A percentile compares a stretch with the other conserved stretches of the same genome.
Conservation (phyloP, 2,329 filamentous ascomycete species). For the Aspergillus latus region DNA sequence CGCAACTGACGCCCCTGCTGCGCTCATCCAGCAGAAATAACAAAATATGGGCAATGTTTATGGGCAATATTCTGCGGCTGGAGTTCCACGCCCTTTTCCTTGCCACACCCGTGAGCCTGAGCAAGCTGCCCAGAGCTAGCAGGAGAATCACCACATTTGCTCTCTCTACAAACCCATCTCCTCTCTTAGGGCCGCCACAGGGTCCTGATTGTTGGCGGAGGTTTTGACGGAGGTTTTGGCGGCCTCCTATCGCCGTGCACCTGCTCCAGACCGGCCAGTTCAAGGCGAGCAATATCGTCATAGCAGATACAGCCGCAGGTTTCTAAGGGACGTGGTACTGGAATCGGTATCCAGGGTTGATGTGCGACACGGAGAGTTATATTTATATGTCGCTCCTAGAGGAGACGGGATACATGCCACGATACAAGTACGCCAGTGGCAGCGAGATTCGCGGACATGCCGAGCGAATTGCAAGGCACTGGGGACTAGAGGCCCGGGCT, state of each 20-base stretch:
- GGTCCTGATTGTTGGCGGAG: not conserved
- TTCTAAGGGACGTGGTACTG: constrained; percentile 28
- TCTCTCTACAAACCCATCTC: too few relatives aligned
- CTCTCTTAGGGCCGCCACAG: too few relatives aligned
- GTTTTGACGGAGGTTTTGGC: not conserved
- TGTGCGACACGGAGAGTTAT: constrained; percentile 60
- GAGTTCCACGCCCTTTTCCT: too few relatives aligned
- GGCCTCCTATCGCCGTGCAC: not conserved
- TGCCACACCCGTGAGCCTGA: too few relatives aligned
- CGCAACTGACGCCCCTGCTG: too few relatives aligned
- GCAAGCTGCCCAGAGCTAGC: too few relatives aligned
- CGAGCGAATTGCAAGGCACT: constrained; percentile 34
- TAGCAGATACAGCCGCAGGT: not conserved
- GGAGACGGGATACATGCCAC: constrained; percentile 17
- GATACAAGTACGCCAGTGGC: constrained; percentile 7
- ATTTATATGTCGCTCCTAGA: constrained; percentile 18
- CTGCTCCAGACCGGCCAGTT: not conserved
- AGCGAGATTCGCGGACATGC: constrained; percentile 10
- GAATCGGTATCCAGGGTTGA: constrained; percentile 50
- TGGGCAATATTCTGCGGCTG: too few relatives aligned
- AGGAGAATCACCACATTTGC: too few relatives aligned
- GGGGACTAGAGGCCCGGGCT: constrained; percentile 42
- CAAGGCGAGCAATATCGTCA: not conserved
- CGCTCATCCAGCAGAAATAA: too few relatives aligned
- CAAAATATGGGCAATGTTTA: too few relatives aligned